These are phyloP conservation scores for Vicia sativa DNA, from an alignment of 306 rosid genomes.

Conservation along the genomic window DNA sequence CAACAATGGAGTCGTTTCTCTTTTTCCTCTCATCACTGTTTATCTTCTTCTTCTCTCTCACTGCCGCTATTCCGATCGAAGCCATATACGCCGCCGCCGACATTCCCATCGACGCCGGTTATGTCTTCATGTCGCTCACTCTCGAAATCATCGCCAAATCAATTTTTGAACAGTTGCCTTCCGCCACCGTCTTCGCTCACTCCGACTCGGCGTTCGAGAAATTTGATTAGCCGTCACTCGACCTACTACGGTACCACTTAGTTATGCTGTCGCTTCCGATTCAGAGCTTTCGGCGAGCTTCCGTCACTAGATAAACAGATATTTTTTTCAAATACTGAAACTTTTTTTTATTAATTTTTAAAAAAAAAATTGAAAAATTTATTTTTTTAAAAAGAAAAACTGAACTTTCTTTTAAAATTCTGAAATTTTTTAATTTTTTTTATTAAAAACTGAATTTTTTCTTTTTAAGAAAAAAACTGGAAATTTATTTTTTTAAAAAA, in stretches of 20 bases:
- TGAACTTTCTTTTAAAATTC: no score
- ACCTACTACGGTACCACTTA: constrained; percentile 73
- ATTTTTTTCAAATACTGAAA: no score
- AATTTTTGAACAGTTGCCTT: constrained; percentile 50
- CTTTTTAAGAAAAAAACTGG: no score
- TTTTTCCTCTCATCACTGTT: constrained; percentile 13
- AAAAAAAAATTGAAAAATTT: no score
- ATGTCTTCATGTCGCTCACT: constrained; percentile 71
- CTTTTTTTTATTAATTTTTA: no score
- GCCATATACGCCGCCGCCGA: constrained; percentile 66
- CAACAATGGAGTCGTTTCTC: constrained; percentile 61
- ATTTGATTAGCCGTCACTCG: constrained; percentile 74
- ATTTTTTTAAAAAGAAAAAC: no score
- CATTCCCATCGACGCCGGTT: constrained; percentile 66
- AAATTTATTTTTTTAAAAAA: no score
- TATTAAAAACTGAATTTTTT: no score
- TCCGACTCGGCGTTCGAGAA: constrained; percentile 64
- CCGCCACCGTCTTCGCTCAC: constrained; percentile 81
- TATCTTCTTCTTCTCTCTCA: constrained; percentile 38
- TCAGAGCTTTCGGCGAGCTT: constrained; percentile 57
- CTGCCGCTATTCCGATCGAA: constrained; percentile 51
- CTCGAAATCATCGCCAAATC: constrained; percentile 59
- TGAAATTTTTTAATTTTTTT: no score
- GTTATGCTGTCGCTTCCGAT: constrained; percentile 51
- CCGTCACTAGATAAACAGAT: no score